Percentiles rank a stretch among this genome's conserved stretches.
phyloP scores from a whole-genome alignment of 495 filamentous ascomycete genomes.

The Neurospora sublineolata region DNA sequence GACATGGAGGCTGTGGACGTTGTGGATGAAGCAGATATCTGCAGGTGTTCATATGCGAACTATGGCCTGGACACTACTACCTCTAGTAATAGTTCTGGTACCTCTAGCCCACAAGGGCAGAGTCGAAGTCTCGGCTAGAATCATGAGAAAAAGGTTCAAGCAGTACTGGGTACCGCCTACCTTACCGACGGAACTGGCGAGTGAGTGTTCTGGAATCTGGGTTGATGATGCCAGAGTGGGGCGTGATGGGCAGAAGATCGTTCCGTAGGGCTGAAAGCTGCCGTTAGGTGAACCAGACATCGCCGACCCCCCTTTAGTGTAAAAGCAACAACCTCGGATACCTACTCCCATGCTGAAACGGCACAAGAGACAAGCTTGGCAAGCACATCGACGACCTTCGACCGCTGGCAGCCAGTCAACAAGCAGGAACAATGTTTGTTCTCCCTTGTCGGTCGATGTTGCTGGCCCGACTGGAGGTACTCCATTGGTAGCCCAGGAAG shows the following conservation, averaged over 20 bases:
- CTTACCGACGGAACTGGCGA: background rate
- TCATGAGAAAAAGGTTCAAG: background rate
- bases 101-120: background rate
- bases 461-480: background rate
- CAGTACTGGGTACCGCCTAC: background rate
- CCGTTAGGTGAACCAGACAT: background rate
- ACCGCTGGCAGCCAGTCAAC: background rate
- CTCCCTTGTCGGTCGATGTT: background rate
- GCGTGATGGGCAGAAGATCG: background rate
- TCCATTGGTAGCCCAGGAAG: background rate
- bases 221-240: background rate
- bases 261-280: background rate
- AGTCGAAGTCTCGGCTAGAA: background rate
- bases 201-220: background rate
- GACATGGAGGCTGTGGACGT: background rate
- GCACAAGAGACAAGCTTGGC: background rate
- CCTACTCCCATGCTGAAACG: background rate
- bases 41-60: slow-evolving; percentile 16
- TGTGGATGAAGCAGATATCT: slow-evolving; percentile 3
- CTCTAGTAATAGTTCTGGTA: background rate
- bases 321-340: background rate
- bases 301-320: background rate
- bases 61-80: slow-evolving; percentile 2
- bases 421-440: background rate
- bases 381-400: background rate